Conservation (phyloP, 1,139 yeast species). For the Candida smagusa region DNA sequence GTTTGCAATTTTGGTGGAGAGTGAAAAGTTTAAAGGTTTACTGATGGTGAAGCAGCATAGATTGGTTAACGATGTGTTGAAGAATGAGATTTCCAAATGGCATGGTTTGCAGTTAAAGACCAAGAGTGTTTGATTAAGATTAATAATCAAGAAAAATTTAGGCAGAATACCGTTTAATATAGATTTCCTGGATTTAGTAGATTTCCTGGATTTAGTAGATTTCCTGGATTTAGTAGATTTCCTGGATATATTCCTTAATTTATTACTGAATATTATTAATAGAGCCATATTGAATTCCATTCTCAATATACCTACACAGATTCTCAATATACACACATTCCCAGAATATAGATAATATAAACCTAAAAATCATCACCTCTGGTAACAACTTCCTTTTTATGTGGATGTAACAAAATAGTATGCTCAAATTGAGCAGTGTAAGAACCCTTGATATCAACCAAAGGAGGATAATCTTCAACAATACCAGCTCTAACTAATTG, state of each 20-base stretch:
- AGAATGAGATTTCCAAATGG: conserved; percentile 89
- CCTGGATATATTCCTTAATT: no score
- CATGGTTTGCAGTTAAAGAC: conserved; percentile 90
- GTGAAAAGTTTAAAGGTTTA: conserved; percentile 71
- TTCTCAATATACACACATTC: no score
- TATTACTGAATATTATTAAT: no score
- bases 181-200: no score
- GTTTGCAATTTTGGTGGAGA: conserved; percentile 84
- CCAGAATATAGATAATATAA: no score
- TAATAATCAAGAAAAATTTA: background rate
- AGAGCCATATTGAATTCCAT: no score
- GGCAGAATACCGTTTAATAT: no score
- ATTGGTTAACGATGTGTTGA: conserved; percentile 74
- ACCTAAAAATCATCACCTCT: conserved; percentile 85
- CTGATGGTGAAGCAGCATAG: conserved; percentile 90
- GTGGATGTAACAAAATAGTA: conserved; percentile 86
- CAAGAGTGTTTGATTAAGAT: conserved; percentile 34
- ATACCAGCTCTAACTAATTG: conserved; percentile 81
- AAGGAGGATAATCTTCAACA: conserved; percentile 96
- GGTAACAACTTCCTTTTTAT: conserved; percentile 89
- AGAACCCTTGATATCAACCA: conserved; percentile 76
- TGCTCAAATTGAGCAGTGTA: conserved; percentile 98
- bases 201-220: no score
- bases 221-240: no score
- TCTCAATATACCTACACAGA: no score